Evolutionary conservation across 1,284 basidiomycete species (phyloP).

Genomic region (Heliocybe sulcata): DNA sequence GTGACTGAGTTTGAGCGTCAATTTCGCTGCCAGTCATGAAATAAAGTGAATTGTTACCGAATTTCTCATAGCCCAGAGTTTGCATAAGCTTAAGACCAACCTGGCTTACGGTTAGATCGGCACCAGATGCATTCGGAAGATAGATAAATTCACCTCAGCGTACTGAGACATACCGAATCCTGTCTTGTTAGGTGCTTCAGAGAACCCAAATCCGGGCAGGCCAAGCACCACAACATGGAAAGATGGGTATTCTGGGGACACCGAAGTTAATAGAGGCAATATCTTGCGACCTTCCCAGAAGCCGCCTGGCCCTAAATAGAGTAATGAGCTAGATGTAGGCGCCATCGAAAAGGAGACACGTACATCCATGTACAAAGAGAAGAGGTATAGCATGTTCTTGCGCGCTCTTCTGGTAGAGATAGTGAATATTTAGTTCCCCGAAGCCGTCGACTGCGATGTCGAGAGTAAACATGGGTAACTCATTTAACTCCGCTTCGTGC

Average conservation of each 20-base stretch:
- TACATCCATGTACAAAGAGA: constrained; percentile 42
- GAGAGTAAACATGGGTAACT: constrained; percentile 36
- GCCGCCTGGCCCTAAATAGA: constrained; percentile 45
- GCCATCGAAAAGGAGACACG: constrained; percentile 10
- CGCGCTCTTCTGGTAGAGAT: constrained; percentile 31
- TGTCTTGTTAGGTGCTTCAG: constrained; percentile 31
- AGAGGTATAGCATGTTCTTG: constrained; percentile 32
- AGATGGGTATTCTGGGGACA: constrained; percentile 35
- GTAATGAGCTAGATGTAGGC: not conserved
- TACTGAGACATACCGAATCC: constrained; percentile 25
- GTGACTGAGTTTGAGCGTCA: constrained; percentile 25
- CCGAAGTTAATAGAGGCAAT: constrained; percentile 37
- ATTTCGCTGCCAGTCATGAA: not conserved
- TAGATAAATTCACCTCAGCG: constrained; percentile 15
- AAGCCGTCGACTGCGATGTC: constrained; percentile 29
- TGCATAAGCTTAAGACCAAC: constrained; percentile 45
- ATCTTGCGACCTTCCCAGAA: constrained; percentile 51
- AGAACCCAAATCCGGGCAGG: constrained; percentile 51
- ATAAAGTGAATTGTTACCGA: constrained; percentile 24
- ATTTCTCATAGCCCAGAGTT: constrained; percentile 42
- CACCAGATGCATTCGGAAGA: not conserved
- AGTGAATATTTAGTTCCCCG: constrained; percentile 32
- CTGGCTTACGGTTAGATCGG: constrained; percentile 20
- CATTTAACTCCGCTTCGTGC: constrained; percentile 31
- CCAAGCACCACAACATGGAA: constrained; percentile 53